Conservation (phyloP, 768 basidiomycete species). For the Pluteus cervinus region DNA sequence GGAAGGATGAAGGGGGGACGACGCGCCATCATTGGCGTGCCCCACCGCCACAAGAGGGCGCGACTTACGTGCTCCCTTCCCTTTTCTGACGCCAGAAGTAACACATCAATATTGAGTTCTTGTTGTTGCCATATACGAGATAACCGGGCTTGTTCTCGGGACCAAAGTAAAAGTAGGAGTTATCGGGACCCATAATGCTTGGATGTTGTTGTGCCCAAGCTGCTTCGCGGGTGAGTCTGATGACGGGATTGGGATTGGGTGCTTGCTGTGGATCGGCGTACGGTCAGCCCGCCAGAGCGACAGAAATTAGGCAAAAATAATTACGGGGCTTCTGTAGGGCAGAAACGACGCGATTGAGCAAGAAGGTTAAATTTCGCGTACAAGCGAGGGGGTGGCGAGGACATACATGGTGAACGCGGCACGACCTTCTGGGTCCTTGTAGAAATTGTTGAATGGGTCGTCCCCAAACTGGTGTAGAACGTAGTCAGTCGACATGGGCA, state of each 20-base stretch:
- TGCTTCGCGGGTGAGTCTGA: constrained; percentile 58
- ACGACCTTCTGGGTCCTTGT: constrained; percentile 58
- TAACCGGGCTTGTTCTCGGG: constrained; percentile 56
- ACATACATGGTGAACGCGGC: constrained; percentile 67
- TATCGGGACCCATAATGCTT: constrained; percentile 74
- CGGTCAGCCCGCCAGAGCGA: too few species aligned
- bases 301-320: too few species aligned
- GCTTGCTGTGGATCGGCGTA: constrained; percentile 36
- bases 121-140: constrained; percentile 63
- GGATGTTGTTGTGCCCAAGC: constrained; percentile 65
- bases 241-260: constrained; percentile 52
- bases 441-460: constrained; percentile 54
- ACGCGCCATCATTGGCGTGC: too few species aligned
- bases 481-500: constrained; percentile 23
- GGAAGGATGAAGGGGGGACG: neutral
- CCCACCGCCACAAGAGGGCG: constrained; percentile 2
- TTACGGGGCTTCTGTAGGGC: too few species aligned
- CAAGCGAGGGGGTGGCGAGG: neutral
- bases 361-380: too few species aligned
- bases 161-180: constrained; percentile 72
- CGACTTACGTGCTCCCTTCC: constrained; percentile 56
- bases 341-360: too few species aligned
- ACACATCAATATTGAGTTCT: constrained; percentile 48
- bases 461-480: constrained; percentile 60
- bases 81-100: constrained; percentile 51